phyloP scores from a whole-genome alignment of 768 basidiomycete species.

The Suillus decipiens region DNA sequence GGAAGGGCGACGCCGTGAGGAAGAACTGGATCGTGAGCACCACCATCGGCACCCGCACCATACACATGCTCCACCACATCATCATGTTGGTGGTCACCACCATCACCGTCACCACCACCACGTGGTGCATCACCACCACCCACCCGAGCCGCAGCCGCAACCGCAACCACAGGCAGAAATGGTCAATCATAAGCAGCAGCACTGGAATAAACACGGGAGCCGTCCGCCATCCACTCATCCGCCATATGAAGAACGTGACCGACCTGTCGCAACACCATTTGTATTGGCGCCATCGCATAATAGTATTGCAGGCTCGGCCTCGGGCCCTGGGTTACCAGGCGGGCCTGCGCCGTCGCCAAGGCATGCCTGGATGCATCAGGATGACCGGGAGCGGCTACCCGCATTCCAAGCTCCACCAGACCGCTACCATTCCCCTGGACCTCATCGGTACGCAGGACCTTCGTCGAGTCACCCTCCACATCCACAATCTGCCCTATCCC shows the following conservation, averaged over 20 bases:
- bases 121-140: constrained; percentile 55
- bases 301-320: constrained; percentile 27
- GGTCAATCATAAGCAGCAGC: constrained; percentile 29
- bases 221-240: constrained; percentile 42
- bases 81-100: constrained; percentile 34
- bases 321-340: constrained; percentile 15
- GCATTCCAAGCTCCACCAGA: constrained; percentile 30
- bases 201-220: constrained; percentile 35
- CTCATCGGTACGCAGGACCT: constrained; percentile 15
- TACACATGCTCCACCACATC: constrained; percentile 27
- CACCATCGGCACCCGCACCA: constrained; percentile 37
- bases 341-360: constrained; percentile 42
- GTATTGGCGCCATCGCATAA: constrained; percentile 50
- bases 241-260: constrained; percentile 50
- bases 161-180: constrained; percentile 27
- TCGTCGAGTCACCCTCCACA: constrained; percentile 3
- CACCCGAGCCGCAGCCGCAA: constrained; percentile 23
- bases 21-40: constrained; percentile 32
- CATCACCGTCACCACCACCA: constrained; percentile 51
- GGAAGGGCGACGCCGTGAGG: constrained; percentile 38
- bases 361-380: constrained; percentile 38
- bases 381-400: constrained; percentile 32
- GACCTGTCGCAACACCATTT: constrained; percentile 56
- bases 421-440: constrained; percentile 31
- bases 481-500: constrained; percentile 11